Evolutionary conservation across 805 yeast species (phyloP).

Genomic region (Zygosaccharomyces rouxii): DNA sequence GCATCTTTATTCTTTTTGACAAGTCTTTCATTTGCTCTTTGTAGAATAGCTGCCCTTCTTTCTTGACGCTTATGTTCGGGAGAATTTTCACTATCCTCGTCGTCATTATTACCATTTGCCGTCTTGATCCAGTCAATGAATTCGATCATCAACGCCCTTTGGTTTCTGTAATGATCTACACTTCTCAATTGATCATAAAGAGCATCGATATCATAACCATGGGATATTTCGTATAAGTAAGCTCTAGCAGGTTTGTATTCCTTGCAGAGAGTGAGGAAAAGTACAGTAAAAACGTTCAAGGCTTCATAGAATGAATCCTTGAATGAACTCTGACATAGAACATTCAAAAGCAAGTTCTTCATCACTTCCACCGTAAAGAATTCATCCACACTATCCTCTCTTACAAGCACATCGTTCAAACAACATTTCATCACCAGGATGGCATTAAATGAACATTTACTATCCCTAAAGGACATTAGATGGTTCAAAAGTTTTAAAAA

Average conservation of each 20-base stretch:
- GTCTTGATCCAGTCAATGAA: constrained; percentile 63
- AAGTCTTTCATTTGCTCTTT: constrained; percentile 52
- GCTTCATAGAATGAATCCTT: constrained; percentile 88
- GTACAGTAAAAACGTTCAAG: constrained; percentile 76
- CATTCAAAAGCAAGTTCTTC: constrained; percentile 62
- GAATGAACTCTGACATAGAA: constrained; percentile 70
- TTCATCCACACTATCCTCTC: constrained; percentile 73
- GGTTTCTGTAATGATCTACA: constrained; percentile 70
- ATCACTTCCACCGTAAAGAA: constrained; percentile 48
- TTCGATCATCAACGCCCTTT: constrained; percentile 72
- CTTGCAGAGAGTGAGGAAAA: constrained; percentile 71
- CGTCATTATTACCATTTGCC: constrained; percentile 34
- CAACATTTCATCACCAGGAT: constrained; percentile 74
- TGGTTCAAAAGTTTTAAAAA: constrained; percentile 70
- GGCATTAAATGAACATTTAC: constrained; percentile 89
- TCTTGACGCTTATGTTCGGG: constrained; percentile 32
- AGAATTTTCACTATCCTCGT: constrained; percentile 38
- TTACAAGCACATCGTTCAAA: constrained; percentile 60
- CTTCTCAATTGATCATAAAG: constrained; percentile 61
- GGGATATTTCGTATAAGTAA: constrained; percentile 50
- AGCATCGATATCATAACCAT: constrained; percentile 53
- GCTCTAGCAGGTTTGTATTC: constrained; percentile 64
- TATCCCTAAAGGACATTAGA: constrained; percentile 77
- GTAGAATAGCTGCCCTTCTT: constrained; percentile 43
- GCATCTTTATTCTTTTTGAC: constrained; percentile 46